Evolutionary conservation across 2,329 filamentous ascomycete genomes (phyloP), one percentile per base, ranked within the genome.

Genomic region (Lasiodiplodia theobromae): DNA sequence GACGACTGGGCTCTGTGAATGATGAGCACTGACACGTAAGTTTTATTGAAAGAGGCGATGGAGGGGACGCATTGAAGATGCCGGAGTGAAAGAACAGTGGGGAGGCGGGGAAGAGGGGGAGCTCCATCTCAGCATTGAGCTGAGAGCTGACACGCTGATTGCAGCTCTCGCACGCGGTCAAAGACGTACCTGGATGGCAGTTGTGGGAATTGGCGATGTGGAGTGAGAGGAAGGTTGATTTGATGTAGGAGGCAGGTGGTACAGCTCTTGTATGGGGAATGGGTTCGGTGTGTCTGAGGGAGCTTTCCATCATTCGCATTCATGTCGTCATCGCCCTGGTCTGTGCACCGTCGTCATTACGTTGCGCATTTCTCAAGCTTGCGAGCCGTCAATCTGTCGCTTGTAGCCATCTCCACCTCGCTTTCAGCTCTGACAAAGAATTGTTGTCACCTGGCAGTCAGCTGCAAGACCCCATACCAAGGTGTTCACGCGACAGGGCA

Each of bases 1-100:
- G 52, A 11, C 5, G 34, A 34, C 49, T 47, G 47, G 47, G 77
- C 74, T 75, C 70, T 71, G 74, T 72, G 70, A 69, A 75, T 23
- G n/a, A 11, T 8, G 10, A 44, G 28, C 28, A 28, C n/a, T n/a
- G 31, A 28, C 2, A 4, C 28, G 21, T 44, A 16, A 65, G 47
- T 64, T n/a, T 25, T 34, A 53, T 38, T 54, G 14, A 10, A n/a
- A 37, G 72, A 25, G 10, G 4, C n/a, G 53, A 38, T 12, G 53
- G 11, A 53, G 3, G 2, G 18, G 7, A 47, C 6, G 7, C 44
- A 11, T 21, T 21, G 44, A 47, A 18, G 40, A 44, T 44, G 16
- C 18, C 6, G 16, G 40, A 47, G 44, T 47, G 44, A 47, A 7
- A 18, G n/a, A 47, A 18, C 14, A 18, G 40, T n/a, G 44, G 18